Conservation (phyloP, 768 basidiomycete genomes). For the Kondoa subrosea region DNA sequence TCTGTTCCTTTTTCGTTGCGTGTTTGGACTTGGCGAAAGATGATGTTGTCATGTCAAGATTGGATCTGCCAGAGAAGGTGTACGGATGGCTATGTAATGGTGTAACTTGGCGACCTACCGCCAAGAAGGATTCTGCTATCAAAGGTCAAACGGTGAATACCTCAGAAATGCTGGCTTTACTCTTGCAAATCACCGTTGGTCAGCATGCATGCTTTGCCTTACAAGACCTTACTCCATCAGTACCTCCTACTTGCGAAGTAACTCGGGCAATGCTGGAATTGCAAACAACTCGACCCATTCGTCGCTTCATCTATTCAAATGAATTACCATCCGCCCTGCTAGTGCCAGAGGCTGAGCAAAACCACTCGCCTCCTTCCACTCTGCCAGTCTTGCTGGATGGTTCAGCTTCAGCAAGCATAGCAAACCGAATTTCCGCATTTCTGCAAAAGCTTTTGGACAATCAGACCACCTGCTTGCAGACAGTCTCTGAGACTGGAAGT, state of each 20-base stretch:
- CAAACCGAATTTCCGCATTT: not conserved
- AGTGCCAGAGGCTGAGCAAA: not conserved
- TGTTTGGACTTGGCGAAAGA: constrained; percentile 56
- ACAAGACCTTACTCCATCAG: not conserved
- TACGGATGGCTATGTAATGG: constrained; percentile 58
- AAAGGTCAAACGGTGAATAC: constrained; percentile 19
- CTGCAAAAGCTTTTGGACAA: not conserved
- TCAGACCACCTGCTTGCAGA: not conserved
- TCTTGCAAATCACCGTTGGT: not conserved
- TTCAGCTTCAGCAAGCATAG: not conserved
- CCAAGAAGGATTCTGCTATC: constrained; percentile 10
- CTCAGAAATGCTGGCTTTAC: constrained; percentile 7
- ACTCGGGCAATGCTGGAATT: not conserved
- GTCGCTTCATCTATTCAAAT: not conserved
- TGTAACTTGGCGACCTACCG: constrained; percentile 21
- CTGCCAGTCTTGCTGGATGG: not conserved
- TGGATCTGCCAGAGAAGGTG: constrained; percentile 74
- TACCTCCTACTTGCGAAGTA: not conserved
- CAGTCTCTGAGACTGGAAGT: not conserved
- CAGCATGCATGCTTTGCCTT: not conserved
- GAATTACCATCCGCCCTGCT: not conserved
- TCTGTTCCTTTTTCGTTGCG: constrained; percentile 60
- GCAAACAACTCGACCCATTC: not conserved
- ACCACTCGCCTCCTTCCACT: not conserved
- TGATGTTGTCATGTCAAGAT: constrained; percentile 64